A percentile compares a stretch with the other conserved stretches of the same genome.
These are phyloP conservation scores for Striga asiatica DNA, from an alignment of 257 asterid genomes.

Conservation along the genomic window DNA sequence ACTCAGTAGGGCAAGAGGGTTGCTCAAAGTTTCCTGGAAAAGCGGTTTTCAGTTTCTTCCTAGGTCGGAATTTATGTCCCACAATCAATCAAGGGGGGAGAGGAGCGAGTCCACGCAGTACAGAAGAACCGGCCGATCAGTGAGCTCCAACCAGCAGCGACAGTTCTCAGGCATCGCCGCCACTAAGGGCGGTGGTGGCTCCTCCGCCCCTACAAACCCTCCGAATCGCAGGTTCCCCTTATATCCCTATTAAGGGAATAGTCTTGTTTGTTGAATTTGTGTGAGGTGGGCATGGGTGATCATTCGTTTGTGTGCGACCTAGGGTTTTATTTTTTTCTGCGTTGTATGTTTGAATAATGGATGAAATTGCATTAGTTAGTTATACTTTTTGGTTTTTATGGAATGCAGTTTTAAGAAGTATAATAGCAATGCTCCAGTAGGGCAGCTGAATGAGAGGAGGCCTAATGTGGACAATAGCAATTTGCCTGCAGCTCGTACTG, in stretches of 20 bases:
- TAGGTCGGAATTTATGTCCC: slow-evolving; percentile 34
- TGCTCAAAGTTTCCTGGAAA: slow-evolving; percentile 18
- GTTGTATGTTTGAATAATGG: not conserved
- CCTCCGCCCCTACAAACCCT: slow-evolving; percentile 19
- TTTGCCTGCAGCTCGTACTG: slow-evolving; percentile 23
- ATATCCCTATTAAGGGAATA: not conserved
- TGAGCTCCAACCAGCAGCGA: slow-evolving; percentile 28
- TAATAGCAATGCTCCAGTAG: slow-evolving; percentile 44
- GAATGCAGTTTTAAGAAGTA: slow-evolving; percentile 46
- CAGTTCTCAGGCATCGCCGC: slow-evolving; percentile 29
- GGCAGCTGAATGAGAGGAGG: slow-evolving; percentile 31
- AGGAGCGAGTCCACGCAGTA: slow-evolving; percentile 35
- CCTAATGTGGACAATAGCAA: slow-evolving; percentile 28
- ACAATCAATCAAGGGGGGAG: slow-evolving; percentile 33
- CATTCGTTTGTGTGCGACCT: slow-evolving; percentile 1
- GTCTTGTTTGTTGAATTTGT: not conserved
- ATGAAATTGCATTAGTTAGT: slow-evolving; percentile 6
- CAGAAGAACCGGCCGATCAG: slow-evolving; percentile 32
- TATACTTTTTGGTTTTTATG: not conserved
- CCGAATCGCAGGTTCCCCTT: slow-evolving; percentile 21
- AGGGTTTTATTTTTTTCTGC: slow-evolving; percentile 16
- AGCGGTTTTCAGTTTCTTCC: slow-evolving; percentile 11
- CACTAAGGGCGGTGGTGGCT: slow-evolving; percentile 33
- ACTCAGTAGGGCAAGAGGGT: slow-evolving; percentile 23
- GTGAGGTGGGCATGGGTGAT: not conserved